Base-by-base conservation (phyloP, 2,329 filamentous ascomycete genomes). In the Truncatella angustata region DNA sequence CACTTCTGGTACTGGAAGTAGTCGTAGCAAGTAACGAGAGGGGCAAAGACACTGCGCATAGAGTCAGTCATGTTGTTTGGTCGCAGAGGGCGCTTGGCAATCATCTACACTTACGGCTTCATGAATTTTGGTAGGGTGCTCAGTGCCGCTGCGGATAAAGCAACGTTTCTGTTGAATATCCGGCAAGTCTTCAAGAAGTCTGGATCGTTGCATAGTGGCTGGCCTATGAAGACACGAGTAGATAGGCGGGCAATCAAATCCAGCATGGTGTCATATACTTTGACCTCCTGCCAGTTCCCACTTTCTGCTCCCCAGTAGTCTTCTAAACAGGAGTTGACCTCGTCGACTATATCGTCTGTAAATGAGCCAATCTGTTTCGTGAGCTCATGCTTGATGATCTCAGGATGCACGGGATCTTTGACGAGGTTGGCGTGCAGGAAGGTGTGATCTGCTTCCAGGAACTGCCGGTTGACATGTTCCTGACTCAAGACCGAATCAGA, bases 371-470 rank as follows among this genome's bases (percentile, higher is more conserved):
- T 52, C 54, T 61, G 59, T 53, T 62, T 63, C 1, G 66, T 69
- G 20, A 70, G 61, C 52, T 67, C 62, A 30, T 66, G 61, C 42
- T 59, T 61, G 56, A 68, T 65, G 37, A 68, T 54, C 7, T 67
- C 62, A 1, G 63, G 61, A 30, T 70, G 66, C 4, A 68, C 60
- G 2, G 66, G 65, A 43, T 60, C 55, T n/a, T 59, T 56, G 37
- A 67, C 59, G 42, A 63, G 55, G 43, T 63, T 66, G 14, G 60
- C 59, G 28, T 67, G 63, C 21, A 67, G 58, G 30, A 68, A 67
- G 30, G 66, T 65, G 48, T 68, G 62, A 26, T 69, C 62, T 20
- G 63, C 56, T 58, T 68, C 59, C n/a, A 70, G 60, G 53, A 67
- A 68, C 49, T 66, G 64, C 5, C 66, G 59, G 52, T 68, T 69